phyloP scores from a whole-genome alignment of 1,284 basidiomycete species.

The Pyrrhoderma noxium region DNA sequence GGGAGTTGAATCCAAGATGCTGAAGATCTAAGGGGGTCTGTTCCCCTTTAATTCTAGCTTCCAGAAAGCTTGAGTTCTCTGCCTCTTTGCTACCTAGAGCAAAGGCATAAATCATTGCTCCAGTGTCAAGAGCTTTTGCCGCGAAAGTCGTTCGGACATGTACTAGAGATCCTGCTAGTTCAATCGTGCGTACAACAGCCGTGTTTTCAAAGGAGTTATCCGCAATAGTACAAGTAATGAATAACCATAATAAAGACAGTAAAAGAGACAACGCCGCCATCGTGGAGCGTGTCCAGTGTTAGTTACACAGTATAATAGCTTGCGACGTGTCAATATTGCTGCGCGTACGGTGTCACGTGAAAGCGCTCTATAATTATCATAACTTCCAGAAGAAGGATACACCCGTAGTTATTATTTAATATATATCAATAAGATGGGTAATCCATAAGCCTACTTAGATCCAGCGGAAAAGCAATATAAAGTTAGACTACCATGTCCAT shows the following conservation, averaged over 20 bases:
- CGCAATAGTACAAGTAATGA: constrained; percentile 28
- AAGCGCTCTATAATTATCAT: neutral
- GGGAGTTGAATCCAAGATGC: constrained; percentile 41
- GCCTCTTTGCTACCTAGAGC: constrained; percentile 61
- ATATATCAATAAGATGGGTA: no score
- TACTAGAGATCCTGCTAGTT: constrained; percentile 81
- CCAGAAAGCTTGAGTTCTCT: constrained; percentile 68
- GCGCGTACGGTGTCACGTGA: neutral
- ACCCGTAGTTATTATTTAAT: no score
- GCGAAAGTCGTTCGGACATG: constrained; percentile 85
- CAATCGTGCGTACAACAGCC: constrained; percentile 77
- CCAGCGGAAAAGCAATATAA: neutral
- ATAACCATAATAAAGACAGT: constrained; percentile 25
- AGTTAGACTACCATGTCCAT: constrained; percentile 88
- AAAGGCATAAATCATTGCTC: constrained; percentile 60
- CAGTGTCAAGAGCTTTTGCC: constrained; percentile 62
- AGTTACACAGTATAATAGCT: constrained; percentile 7
- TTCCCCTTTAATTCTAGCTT: constrained; percentile 71
- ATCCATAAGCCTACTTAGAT: neutral
- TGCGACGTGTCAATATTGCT: constrained; percentile 8
- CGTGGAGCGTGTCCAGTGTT: constrained; percentile 7
- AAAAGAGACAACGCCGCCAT: constrained; percentile 27
- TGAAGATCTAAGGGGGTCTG: constrained; percentile 47
- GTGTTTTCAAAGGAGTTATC: constrained; percentile 73
- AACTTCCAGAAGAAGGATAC: neutral